phyloP scores from a whole-genome alignment of 345 rosid species.

The Aquilaria malaccensis region DNA sequence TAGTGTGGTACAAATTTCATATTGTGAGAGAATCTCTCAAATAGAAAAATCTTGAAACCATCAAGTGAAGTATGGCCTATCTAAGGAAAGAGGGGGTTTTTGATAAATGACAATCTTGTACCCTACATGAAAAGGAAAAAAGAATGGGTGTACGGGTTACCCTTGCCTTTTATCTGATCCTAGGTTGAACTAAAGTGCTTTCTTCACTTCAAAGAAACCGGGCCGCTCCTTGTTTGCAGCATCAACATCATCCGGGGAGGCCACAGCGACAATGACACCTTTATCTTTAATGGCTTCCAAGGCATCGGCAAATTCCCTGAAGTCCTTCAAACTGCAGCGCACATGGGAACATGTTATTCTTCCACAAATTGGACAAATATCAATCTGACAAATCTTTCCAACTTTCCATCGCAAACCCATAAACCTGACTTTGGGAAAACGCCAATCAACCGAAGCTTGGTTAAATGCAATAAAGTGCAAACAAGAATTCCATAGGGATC shows the following conservation, averaged over 20 bases:
- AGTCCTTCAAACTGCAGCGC: slow-evolving; percentile 65
- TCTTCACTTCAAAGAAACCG: slow-evolving; percentile 58
- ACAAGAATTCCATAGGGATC: no score
- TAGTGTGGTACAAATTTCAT: slow-evolving; percentile 4
- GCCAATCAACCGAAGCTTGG: no score
- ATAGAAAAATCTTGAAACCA: neutral
- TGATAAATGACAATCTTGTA: neutral
- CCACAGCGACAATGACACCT: slow-evolving; percentile 79
- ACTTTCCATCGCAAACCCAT: neutral
- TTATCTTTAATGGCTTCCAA: slow-evolving; percentile 56
- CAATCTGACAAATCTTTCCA: neutral
- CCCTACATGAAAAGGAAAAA: neutral
- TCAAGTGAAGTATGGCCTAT: neutral
- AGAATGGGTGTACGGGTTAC: neutral
- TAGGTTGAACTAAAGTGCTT: slow-evolving; percentile 39
- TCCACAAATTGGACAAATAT: neutral
- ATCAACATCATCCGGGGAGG: slow-evolving; percentile 67
- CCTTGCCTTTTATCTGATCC: neutral
- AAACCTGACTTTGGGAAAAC: neutral
- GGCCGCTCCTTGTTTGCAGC: slow-evolving; percentile 59
- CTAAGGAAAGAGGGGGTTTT: neutral
- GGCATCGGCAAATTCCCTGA: slow-evolving; percentile 67
- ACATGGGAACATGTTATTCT: neutral
- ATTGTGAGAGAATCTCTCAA: neutral
- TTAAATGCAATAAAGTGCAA: no score